Base-by-base conservation (phyloP, 768 basidiomycete genomes). In the Lepiota brunneoincarnata region DNA sequence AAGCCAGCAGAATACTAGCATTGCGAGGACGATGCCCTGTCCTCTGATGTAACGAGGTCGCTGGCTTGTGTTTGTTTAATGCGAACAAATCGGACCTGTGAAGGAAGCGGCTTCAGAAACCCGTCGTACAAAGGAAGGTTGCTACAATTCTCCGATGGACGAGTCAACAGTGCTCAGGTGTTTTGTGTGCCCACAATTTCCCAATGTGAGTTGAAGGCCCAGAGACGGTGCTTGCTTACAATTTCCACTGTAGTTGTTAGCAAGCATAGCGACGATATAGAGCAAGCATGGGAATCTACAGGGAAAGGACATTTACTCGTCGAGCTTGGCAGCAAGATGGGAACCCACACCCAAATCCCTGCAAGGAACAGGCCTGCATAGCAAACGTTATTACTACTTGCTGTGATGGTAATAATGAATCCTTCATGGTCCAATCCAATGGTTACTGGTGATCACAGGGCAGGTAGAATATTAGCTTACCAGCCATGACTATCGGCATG, bases 401-500 rank as follows among this genome's bases (percentile, higher is more conserved):
- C 64, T 0, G 64, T 50, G 37, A 69, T 67, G 21, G 68, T 59
- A 39, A 69, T 34, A 35, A 66, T 48, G 45, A 68, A 67, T 3
- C 68, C 68, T 55, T 15, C 18, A 67, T 17, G 17, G 15, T 7
- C n/a, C 24, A 26, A 17, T 10, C 7, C 11, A 15, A 9, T 11
- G 10, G 15, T 36, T 49, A 12, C 35, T 28, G 12, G 23, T 2
- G 10, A 9, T 26, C 7, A 10, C 31, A 31, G 7, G 11, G 11
- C 11, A 9, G 31, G 7, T 14, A 31, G 31, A 15, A 15, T 26
- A n/a, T n/a, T 5, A 48, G 4, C 40, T 34, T 10, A 52, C 51
- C 51, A 4, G 35, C 35, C 12, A 44, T 61, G 2, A 66, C 65
- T 24, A 66, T 52, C 26, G 59, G 31, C 40, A 64, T 66, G 61